Conservation (phyloP, 768 basidiomycete genomes). For the Tubosaeta brunneosetosa region DNA sequence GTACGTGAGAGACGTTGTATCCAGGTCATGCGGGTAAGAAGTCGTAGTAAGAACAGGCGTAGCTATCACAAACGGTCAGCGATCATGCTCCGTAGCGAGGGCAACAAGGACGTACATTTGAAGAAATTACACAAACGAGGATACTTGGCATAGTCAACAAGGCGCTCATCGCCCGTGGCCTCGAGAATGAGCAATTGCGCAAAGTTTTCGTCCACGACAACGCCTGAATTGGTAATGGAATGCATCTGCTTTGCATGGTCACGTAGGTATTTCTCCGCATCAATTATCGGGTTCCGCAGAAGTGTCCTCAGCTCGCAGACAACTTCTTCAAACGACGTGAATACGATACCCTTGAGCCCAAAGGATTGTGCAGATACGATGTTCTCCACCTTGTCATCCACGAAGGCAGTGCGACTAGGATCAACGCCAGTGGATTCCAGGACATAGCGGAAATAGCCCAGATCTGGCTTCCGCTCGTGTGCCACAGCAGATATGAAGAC, state of each 20-base stretch:
- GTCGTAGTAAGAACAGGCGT: slow-evolving; percentile 6
- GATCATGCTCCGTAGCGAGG: neutral
- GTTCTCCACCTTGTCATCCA: slow-evolving; percentile 23
- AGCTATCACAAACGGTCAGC: slow-evolving; percentile 7
- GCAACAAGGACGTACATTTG: slow-evolving; percentile 5
- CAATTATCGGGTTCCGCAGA: slow-evolving; percentile 13
- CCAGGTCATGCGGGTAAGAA: slow-evolving; percentile 15
- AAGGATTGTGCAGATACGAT: slow-evolving; percentile 18
- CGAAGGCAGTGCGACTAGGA: slow-evolving; percentile 19
- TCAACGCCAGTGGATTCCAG: slow-evolving; percentile 15
- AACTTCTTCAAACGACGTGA: slow-evolving; percentile 15
- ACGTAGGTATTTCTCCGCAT: slow-evolving; percentile 13
- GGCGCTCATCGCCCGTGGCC: slow-evolving; percentile 10
- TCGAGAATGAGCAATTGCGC: slow-evolving; percentile 20
- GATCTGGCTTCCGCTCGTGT: slow-evolving; percentile 20
- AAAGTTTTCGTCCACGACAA: slow-evolving; percentile 19
- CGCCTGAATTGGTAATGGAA: slow-evolving; percentile 15
- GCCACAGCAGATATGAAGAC: slow-evolving; percentile 18
- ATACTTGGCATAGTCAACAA: slow-evolving; percentile 17
- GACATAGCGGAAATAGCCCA: slow-evolving; percentile 17
- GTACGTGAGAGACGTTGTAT: slow-evolving; percentile 20
- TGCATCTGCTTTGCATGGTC: slow-evolving; percentile 15
- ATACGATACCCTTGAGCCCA: slow-evolving; percentile 18
- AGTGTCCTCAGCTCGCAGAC: slow-evolving; percentile 11
- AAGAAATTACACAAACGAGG: slow-evolving; percentile 22